Evolutionary conservation across 306 rosid genomes (phyloP).

Genomic region (Crataegus laevigata): DNA sequence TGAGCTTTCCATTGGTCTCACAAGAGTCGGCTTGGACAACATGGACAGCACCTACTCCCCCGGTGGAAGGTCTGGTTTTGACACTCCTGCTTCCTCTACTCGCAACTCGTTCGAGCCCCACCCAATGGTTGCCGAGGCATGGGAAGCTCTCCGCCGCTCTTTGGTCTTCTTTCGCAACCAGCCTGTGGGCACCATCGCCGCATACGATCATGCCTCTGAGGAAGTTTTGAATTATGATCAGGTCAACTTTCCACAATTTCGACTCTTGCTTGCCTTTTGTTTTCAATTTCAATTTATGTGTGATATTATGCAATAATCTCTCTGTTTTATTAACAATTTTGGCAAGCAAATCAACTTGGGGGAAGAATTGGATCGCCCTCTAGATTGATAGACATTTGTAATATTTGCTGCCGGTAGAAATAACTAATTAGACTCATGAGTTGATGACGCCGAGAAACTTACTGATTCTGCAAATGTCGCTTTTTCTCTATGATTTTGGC

Average conservation of each 20-base stretch:
- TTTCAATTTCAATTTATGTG: not conserved
- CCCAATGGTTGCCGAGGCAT: conserved; percentile 90
- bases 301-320: not conserved
- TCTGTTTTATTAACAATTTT: not conserved
- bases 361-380: not conserved
- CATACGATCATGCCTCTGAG: conserved; percentile 74
- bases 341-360: not conserved
- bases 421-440: not conserved
- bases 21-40: conserved; percentile 50
- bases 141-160: conserved; percentile 83
- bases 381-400: not conserved
- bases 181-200: conserved; percentile 89
- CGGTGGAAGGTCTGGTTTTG: conserved; percentile 70
- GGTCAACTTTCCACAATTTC: conserved; percentile 25
- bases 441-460: not conserved
- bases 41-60: conserved; percentile 61
- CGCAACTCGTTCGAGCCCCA: conserved; percentile 93
- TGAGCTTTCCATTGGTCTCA: conserved; percentile 59
- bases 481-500: not conserved
- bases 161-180: conserved; percentile 58
- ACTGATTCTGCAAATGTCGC: not conserved
- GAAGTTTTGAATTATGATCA: conserved; percentile 89
- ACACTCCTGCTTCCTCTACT: conserved; percentile 68
- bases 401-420: not conserved
- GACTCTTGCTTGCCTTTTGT: not conserved